Evolutionary conservation across 2,329 filamentous ascomycete genomes (phyloP).

Genomic region (Alternaria triticina): DNA sequence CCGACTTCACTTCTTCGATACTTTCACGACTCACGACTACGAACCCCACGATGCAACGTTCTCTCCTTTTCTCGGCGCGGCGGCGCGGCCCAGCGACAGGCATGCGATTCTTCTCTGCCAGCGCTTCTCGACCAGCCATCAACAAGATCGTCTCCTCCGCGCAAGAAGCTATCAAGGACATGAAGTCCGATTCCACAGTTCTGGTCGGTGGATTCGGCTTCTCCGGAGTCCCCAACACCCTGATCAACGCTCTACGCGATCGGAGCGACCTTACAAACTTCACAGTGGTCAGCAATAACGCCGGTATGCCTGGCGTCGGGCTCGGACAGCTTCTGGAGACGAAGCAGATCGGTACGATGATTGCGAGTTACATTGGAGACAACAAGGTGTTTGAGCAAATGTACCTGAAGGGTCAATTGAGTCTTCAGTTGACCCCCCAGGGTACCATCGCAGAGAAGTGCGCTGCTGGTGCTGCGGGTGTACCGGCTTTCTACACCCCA

Average conservation of each 20-base stretch:
- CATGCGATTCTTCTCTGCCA: constrained; percentile 45
- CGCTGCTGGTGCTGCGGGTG: constrained; percentile 75
- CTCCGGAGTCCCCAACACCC: constrained; percentile 48
- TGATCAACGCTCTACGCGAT: constrained; percentile 49
- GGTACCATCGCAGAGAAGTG: constrained; percentile 76
- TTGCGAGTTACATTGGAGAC: constrained; percentile 76
- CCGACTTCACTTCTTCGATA: neutral
- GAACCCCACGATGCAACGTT: constrained; percentile 40
- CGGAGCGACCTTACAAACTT: constrained; percentile 53
- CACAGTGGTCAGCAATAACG: constrained; percentile 82
- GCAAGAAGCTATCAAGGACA: constrained; percentile 47
- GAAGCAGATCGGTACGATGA: constrained; percentile 74
- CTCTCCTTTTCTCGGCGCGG: constrained; percentile 42
- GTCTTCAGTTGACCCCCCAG: constrained; percentile 77
- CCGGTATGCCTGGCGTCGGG: constrained; percentile 72
- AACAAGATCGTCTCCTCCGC: constrained; percentile 50
- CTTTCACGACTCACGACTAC: neutral
- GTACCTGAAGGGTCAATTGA: constrained; percentile 76
- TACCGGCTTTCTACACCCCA: constrained; percentile 81
- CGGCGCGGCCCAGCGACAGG: constrained; percentile 34
- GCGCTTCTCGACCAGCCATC: constrained; percentile 41
- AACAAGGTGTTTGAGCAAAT: constrained; percentile 79
- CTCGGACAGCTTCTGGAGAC: constrained; percentile 71
- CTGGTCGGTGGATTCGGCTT: constrained; percentile 50
- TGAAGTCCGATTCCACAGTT: constrained; percentile 46